Conservation (phyloP, 1,139 yeast genomes). For the Zygotorulaspora mrakii region DNA sequence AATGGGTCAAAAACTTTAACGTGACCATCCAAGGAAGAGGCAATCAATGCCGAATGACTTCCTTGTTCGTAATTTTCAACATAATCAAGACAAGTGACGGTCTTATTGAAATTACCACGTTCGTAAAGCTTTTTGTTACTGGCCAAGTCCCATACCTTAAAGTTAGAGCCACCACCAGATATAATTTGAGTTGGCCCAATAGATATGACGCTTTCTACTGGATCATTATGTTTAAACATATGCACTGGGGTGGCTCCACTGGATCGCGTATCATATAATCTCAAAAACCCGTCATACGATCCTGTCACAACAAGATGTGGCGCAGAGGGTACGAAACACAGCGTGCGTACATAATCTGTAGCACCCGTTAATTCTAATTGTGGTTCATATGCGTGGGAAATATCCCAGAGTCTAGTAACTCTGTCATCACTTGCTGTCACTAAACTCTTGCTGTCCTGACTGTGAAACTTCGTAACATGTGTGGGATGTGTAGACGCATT, state of each 20-base stretch:
- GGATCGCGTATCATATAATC: slow-evolving; percentile 84
- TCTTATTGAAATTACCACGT: slow-evolving; percentile 73
- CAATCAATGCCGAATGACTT: slow-evolving; percentile 68
- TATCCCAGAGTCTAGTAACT: slow-evolving; percentile 80
- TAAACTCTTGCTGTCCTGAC: slow-evolving; percentile 55
- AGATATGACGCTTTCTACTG: slow-evolving; percentile 85
- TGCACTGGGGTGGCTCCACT: slow-evolving; percentile 46
- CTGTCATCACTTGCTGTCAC: slow-evolving; percentile 92
- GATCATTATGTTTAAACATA: slow-evolving; percentile 54
- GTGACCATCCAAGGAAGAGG: slow-evolving; percentile 95
- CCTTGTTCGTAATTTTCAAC: slow-evolving; percentile 44
- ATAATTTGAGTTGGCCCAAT: slow-evolving; percentile 75
- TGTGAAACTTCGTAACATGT: slow-evolving; percentile 89
- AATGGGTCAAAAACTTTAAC: slow-evolving; percentile 87
- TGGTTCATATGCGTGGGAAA: slow-evolving; percentile 68
- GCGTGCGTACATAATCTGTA: slow-evolving; percentile 83
- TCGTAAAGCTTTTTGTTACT: slow-evolving; percentile 47
- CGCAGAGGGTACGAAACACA: slow-evolving; percentile 61
- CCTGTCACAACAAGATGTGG: slow-evolving; percentile 80
- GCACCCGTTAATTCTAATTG: slow-evolving; percentile 69
- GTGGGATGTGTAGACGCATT: slow-evolving; percentile 84
- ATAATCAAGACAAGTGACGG: slow-evolving; percentile 79
- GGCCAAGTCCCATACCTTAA: slow-evolving; percentile 89
- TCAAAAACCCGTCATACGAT: slow-evolving; percentile 82
- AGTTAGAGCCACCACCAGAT: slow-evolving; percentile 81